Base-by-base conservation (phyloP, 768 basidiomycete genomes). In the Russula dissimulans region DNA sequence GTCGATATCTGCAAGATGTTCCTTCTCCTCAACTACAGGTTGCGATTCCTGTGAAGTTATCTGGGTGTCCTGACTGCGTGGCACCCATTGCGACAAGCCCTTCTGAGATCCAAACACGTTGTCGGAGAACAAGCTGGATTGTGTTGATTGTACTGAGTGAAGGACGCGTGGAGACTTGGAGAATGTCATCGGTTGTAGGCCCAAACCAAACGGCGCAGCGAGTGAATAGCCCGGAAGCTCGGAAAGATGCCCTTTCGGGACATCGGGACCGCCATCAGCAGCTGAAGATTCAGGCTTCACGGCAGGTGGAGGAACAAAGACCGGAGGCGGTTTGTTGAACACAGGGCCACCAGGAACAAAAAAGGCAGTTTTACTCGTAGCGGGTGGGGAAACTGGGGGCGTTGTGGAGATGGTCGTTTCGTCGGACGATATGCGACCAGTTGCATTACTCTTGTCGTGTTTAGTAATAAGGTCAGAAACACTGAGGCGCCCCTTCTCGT, bases 11-110 rank as follows among this genome's bases (percentile, higher is more conserved):
- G 77, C 68, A 1, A 15, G 73, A 65, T 34, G 59, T 69, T 71
- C 59, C 67, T 66, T 31, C 45, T 56, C 62, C 17, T 66, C 65
- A 18, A 44, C 43, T 3, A 53, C 49, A 2, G 43, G 38, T 22
- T 50, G 66, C 14, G 67, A 65, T 51, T 69, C 66, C 14, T 62
- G 62, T 4, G 68, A 71, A 4, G 77, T 78, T 57, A 77, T 77
- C 42, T 80, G 79, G 0, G 81, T 82, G 26, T 85, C 84, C 69
- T 89, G 86, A 3, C 81, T 81, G 4, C 75, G 75, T 0, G 81
- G 76, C 67, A 79, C 74, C 85, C 87, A 87, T 7, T 79, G 71
- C 12, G 79, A 74, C 17, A 67, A 69, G 41, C 72, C 73, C 29
- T 77, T 73, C 17, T 72, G 73, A 57, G 74, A 74, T 61, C 81